Conservation (phyloP, 192 early-diverging fungal genomes). For the Dissophora globulifera region DNA sequence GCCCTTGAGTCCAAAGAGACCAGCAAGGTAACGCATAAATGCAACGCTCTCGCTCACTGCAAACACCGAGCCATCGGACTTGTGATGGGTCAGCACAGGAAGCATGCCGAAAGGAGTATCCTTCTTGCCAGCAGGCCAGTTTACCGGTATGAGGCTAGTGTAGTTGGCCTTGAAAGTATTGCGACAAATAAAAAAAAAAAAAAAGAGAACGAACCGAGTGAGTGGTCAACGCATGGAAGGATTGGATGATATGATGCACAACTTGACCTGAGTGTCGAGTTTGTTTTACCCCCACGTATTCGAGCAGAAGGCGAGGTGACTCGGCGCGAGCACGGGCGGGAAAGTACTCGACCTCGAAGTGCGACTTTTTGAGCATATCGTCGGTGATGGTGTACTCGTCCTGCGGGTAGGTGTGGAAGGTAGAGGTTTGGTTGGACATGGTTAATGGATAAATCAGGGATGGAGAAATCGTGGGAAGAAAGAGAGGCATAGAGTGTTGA, state of each 20-base stretch:
- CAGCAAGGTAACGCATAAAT: slow-evolving; percentile 21
- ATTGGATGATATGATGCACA: too few species aligned
- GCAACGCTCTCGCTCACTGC: slow-evolving; percentile 17
- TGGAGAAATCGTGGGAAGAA: too few species aligned
- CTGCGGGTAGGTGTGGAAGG: slow-evolving; percentile 5
- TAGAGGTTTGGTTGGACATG: too few species aligned
- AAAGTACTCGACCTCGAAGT: slow-evolving; percentile 43
- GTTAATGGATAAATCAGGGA: too few species aligned
- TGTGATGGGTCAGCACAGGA: slow-evolving; percentile 35
- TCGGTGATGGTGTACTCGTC: slow-evolving; percentile 30
- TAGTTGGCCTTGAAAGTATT: slow-evolving; percentile 25
- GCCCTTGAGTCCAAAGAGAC: slow-evolving; percentile 23
- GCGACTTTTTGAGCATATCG: slow-evolving; percentile 35
- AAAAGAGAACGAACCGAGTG: neutral
- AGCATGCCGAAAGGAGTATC: slow-evolving; percentile 42
- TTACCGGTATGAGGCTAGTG: slow-evolving; percentile 24
- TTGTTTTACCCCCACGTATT: slow-evolving; percentile 47
- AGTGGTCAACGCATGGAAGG: neutral
- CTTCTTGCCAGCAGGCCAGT: slow-evolving; percentile 37
- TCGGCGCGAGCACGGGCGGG: slow-evolving; percentile 42
- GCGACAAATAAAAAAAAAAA: neutral
- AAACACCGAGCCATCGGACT: slow-evolving; percentile 22
- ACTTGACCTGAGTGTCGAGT: too few species aligned
- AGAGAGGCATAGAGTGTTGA: too few species aligned
- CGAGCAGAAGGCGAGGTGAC: slow-evolving; percentile 20